Conservation (phyloP, 768 basidiomycete species). For the Glaciozyma antarctica region DNA sequence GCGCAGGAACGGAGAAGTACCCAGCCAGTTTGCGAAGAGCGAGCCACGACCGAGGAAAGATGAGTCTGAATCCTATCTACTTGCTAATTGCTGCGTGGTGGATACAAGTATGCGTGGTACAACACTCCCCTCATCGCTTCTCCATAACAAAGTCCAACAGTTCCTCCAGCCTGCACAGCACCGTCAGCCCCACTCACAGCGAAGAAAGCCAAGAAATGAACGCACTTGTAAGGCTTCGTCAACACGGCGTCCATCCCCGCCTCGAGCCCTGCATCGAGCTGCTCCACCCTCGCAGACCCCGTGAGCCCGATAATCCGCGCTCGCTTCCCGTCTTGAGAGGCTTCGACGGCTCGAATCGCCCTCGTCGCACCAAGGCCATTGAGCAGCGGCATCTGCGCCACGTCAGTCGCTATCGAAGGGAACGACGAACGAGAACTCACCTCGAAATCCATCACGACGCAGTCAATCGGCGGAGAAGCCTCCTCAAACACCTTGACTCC, state of each 20-base stretch:
- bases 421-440: background rate
- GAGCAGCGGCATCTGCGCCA: conserved; percentile 32
- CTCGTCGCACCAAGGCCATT: conserved; percentile 30
- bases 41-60: too few relatives aligned
- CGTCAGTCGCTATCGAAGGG: too few relatives aligned
- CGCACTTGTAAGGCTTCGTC: conserved; percentile 34
- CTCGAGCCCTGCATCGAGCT: conserved; percentile 27
- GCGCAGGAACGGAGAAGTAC: too few relatives aligned
- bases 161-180: too few relatives aligned
- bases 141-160: too few relatives aligned
- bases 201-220: background rate
- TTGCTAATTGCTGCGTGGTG: too few relatives aligned
- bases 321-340: background rate
- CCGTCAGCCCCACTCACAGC: too few relatives aligned
- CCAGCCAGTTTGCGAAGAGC: too few relatives aligned
- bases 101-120: too few relatives aligned
- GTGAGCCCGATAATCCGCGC: conserved; percentile 31
- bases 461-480: conserved; percentile 13
- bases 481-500: conserved; percentile 1
- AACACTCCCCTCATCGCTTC: too few relatives aligned
- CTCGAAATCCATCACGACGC: conserved; percentile 30
- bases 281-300: conserved; percentile 32
- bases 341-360: conserved; percentile 21
- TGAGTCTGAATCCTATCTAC: too few relatives aligned
- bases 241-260: conserved; percentile 31